These are phyloP conservation scores for Daldinia sp. DNA, from an alignment of 2,329 filamentous ascomycete species.

Conservation along the genomic window DNA sequence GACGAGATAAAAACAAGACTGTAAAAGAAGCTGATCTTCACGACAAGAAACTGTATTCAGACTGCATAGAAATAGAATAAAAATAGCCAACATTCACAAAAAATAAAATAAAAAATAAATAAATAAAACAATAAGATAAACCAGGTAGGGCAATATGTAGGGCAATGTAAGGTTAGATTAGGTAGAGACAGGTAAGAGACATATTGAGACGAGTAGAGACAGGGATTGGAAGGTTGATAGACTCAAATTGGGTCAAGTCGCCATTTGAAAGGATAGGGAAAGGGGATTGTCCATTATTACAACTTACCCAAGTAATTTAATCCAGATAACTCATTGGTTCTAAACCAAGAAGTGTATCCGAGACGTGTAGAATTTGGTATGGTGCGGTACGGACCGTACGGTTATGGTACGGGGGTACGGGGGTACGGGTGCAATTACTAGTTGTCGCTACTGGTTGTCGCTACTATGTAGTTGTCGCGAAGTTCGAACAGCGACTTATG, in stretches of 20 bases:
- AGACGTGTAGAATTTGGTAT: not conserved
- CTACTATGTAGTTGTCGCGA: conserved; percentile 9
- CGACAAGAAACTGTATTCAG: too few relatives aligned
- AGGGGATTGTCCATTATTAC: conserved; percentile 1
- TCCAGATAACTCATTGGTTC: not conserved
- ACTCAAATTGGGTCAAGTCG: not conserved
- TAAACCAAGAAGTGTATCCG: not conserved
- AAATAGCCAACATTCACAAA: conserved; percentile 25
- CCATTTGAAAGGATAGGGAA: not conserved
- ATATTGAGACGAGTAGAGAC: not conserved
- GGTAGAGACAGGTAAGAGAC: conserved; percentile 12
- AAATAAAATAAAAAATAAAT: too few relatives aligned
- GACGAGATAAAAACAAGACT: not conserved
- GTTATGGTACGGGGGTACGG: not conserved
- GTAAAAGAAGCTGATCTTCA: conserved; percentile 1
- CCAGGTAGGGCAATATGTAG: conserved; percentile 18
- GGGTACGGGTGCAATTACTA: not conserved
- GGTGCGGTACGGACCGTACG: not conserved
- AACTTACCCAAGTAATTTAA: conserved; percentile 2
- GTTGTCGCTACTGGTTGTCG: too few relatives aligned
- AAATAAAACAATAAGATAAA: conserved; percentile 3
- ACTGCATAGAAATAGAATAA: too few relatives aligned
- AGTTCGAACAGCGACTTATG: conserved; percentile 6
- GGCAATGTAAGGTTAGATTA: conserved; percentile 6
- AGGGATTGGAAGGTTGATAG: conserved; percentile 3